phyloP scores from a whole-genome alignment of 1,139 yeast genomes.

The Hansenula lynferdii region DNA sequence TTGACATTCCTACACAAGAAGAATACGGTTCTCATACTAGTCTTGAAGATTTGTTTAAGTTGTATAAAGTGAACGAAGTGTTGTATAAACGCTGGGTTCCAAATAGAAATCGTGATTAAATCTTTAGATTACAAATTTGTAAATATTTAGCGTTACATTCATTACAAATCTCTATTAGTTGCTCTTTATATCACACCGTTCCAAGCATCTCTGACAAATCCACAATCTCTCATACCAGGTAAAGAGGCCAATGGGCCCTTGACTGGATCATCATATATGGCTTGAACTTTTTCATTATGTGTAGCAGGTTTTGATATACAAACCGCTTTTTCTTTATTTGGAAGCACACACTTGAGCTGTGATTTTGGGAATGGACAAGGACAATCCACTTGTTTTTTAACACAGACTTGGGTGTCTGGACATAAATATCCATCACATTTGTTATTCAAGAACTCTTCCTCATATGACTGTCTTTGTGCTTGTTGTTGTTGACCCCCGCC shows the following conservation, averaged over 20 bases:
- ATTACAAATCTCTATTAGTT: background rate
- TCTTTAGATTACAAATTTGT: background rate
- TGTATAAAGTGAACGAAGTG: slow-evolving; percentile 54
- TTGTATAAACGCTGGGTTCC: slow-evolving; percentile 81
- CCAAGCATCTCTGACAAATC: slow-evolving; percentile 63
- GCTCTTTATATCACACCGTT: slow-evolving; percentile 32
- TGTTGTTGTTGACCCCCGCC: slow-evolving; percentile 28
- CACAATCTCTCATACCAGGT: slow-evolving; percentile 64
- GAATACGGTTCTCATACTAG: slow-evolving; percentile 27
- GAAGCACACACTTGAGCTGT: slow-evolving; percentile 75
- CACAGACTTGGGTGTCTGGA: slow-evolving; percentile 80
- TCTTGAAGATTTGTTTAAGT: slow-evolving; percentile 32
- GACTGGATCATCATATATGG: slow-evolving; percentile 41
- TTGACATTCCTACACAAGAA: slow-evolving; percentile 43
- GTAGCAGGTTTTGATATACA: slow-evolving; percentile 81
- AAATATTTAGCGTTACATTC: background rate
- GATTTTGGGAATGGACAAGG: slow-evolving; percentile 90
- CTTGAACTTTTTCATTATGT: slow-evolving; percentile 27
- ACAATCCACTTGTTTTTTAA: slow-evolving; percentile 60
- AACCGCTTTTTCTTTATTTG: slow-evolving; percentile 56
- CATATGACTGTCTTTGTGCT: slow-evolving; percentile 31
- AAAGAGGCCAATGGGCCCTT: slow-evolving; percentile 50
- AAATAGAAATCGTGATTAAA: slow-evolving; percentile 68
- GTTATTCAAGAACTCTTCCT: slow-evolving; percentile 31
- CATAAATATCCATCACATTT: slow-evolving; percentile 73